Base-by-base conservation (phyloP, 371 early-diverging fungal genomes). In the Lichtheimia ornata region DNA sequence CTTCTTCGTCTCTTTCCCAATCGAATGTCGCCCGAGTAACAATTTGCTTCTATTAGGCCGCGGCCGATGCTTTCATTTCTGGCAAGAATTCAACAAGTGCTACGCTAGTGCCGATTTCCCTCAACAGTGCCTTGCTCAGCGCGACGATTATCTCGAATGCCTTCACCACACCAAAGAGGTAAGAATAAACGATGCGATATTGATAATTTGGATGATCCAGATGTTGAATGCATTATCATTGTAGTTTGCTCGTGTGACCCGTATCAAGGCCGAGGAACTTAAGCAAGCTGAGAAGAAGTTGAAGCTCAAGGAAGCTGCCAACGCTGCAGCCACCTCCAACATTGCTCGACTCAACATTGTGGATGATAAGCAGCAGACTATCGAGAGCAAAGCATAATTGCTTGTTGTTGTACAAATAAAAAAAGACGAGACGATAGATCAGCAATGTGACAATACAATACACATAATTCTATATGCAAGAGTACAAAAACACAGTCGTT, bases 31-130 rank as follows among this genome's bases (percentile, higher is more conserved):
- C 6, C 42, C 28, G 35, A 53, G 14, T 27, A 28, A 55, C 11
- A 49, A 24, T 12, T 5, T 28, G 14, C 53, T 18, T 47, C 4
- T 53, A 27, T 58, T 76, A 89, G 91, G 91, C 73, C 90, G 88
- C 76, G 86, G 86, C 70, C 87, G 92, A 61, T 92, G 92, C 79
- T 90, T 89, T 75, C 84, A 88, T 58, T 85, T 86, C 70, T 92
- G 92, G 92, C 91, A 91, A 72, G 92, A 92, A 74, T 90, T 90
- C 73, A 82, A 85, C 81, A 91, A 92, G 73, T 92, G 92, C 79
- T 90, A 88, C 63, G 89, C 87, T 66, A 76, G 80, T 63, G 87
- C 88, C 62, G 86, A 89, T 72, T 72, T 77, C 49, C 89, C 86
- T 58, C 79, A 84, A 55, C 88, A 91, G 66, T 92, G 92, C 73